Evolutionary conservation across 805 yeast genomes (phyloP).

Genomic region (Vanderwaltozyma yarrowii): DNA sequence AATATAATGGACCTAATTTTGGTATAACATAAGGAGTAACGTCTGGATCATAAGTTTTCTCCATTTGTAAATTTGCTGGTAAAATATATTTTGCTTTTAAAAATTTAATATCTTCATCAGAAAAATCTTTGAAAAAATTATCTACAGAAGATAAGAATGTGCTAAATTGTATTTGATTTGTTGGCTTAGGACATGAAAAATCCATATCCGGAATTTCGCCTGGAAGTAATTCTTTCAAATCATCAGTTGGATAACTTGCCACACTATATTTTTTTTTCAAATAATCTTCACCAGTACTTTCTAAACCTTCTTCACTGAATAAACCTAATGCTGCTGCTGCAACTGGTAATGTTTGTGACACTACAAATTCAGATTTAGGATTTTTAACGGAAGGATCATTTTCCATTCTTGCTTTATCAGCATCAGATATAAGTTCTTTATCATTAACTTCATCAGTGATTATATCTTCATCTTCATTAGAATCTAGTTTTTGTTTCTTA

Average conservation of each 20-base stretch:
- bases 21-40: conserved; percentile 74
- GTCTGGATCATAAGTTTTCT: conserved; percentile 48
- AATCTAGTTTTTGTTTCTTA: not conserved
- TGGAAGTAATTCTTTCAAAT: conserved; percentile 65
- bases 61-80: conserved; percentile 35
- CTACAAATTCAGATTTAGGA: conserved; percentile 68
- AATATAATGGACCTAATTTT: conserved; percentile 71
- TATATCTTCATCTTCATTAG: conserved; percentile 5
- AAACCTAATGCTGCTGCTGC: conserved; percentile 57
- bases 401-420: conserved; percentile 24
- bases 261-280: conserved; percentile 74
- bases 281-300: conserved; percentile 63
- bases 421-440: too few relatives aligned
- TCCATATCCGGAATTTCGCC: conserved; percentile 85
- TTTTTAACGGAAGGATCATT: conserved; percentile 54
- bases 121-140: conserved; percentile 65
- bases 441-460: conserved; percentile 9
- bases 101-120: conserved; percentile 74
- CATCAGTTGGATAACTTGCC: conserved; percentile 76
- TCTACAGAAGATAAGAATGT: conserved; percentile 83
- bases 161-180: conserved; percentile 85
- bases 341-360: conserved; percentile 56
- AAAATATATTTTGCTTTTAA: conserved; percentile 51
- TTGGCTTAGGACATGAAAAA: conserved; percentile 70
- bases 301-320: conserved; percentile 53